phyloP scores from a whole-genome alignment of 495 filamentous ascomycete genomes.

The Talaromyces stipitatus region DNA sequence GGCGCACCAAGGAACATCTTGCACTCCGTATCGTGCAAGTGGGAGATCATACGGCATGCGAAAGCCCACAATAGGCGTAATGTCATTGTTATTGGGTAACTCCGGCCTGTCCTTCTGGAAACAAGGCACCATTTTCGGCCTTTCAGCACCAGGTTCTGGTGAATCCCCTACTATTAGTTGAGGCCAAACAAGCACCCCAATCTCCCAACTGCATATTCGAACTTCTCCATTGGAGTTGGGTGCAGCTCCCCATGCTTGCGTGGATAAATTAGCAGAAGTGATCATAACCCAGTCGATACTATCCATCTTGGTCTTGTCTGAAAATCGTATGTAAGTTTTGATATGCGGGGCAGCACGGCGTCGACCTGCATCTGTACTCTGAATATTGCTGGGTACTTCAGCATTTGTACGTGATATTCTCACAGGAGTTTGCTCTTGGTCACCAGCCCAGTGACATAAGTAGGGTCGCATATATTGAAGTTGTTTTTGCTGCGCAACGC shows the following conservation, averaged over 20 bases:
- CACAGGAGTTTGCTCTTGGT: constrained; percentile 10
- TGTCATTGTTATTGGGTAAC: not conserved
- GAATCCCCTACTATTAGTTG: constrained; percentile 44
- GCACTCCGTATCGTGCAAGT: constrained; percentile 50
- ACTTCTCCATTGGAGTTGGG: constrained; percentile 47
- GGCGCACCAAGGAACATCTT: constrained; percentile 74
- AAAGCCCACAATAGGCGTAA: constrained; percentile 45
- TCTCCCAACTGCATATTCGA: constrained; percentile 73
- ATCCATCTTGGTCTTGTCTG: constrained; percentile 28
- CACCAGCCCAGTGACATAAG: constrained; percentile 63
- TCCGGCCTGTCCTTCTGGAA: constrained; percentile 54
- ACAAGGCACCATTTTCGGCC: constrained; percentile 56
- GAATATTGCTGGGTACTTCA: not conserved
- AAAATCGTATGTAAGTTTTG: constrained; percentile 80
- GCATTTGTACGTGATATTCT: not conserved
- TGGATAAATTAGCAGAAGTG: constrained; percentile 81
- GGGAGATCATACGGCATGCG: constrained; percentile 83
- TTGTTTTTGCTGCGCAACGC: constrained; percentile 62
- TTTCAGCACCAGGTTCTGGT: not conserved
- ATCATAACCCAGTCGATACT: constrained; percentile 80
- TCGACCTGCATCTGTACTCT: constrained; percentile 46
- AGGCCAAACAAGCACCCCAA: constrained; percentile 83
- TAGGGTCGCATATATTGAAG: constrained; percentile 64
- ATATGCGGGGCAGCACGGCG: constrained; percentile 84
- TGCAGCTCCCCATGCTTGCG: constrained; percentile 79